phyloP scores from a whole-genome alignment of 2,329 filamentous ascomycete species.

The Shiraia sp. region DNA sequence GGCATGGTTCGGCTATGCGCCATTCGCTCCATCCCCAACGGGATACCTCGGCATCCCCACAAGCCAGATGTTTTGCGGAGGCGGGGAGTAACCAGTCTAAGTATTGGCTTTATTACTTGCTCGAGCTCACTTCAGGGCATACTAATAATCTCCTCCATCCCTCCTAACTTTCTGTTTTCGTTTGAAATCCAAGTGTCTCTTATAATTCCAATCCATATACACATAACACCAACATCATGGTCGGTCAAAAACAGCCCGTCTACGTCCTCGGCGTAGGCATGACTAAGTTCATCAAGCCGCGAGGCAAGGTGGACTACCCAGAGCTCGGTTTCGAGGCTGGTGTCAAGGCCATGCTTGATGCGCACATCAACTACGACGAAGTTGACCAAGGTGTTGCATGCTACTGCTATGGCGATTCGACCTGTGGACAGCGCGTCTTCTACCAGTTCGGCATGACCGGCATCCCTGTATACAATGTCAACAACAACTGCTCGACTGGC shows the following conservation, averaged over 20 bases:
- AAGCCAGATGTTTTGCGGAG: conserved; percentile 15
- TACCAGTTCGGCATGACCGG: conserved; percentile 98
- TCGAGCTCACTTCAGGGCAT: conserved; percentile 3
- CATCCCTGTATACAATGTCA: conserved; percentile 96
- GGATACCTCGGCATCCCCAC: conserved; percentile 32
- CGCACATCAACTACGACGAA: conserved; percentile 93
- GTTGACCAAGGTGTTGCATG: conserved; percentile 95
- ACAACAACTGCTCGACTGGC: conserved; percentile 98
- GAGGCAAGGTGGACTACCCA: conserved; percentile 91
- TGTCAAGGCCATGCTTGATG: conserved; percentile 79
- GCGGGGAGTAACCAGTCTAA: conserved; percentile 16
- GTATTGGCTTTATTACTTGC: conserved; percentile 17
- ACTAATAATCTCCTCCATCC: neutral
- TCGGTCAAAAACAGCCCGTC: conserved; percentile 58
- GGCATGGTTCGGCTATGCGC: conserved; percentile 20
- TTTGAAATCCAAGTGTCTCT: too few species aligned
- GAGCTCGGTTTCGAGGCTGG: conserved; percentile 93
- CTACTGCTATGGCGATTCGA: conserved; percentile 96
- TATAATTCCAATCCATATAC: too few species aligned
- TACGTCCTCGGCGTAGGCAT: conserved; percentile 98
- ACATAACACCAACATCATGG: conserved; percentile 48
- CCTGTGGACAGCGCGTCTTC: conserved; percentile 93
- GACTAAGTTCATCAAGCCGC: conserved; percentile 98
- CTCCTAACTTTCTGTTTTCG: neutral
- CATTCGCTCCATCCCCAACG: conserved; percentile 18